Base-by-base conservation (phyloP, 495 filamentous ascomycete genomes). In the Copromyces sp. region DNA sequence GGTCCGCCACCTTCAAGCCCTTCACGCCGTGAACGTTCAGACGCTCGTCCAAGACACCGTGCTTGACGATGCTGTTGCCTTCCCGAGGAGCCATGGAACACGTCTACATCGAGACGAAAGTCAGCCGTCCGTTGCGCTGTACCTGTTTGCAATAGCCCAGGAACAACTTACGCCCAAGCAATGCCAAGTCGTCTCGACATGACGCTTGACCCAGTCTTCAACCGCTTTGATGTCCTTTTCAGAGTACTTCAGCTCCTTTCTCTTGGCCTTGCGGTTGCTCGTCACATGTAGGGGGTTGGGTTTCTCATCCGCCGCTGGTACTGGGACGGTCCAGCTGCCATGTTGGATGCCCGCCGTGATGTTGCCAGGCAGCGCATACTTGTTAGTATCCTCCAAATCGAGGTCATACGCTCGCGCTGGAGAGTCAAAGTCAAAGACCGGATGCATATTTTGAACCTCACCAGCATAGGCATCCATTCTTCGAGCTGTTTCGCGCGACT, bases 111-210 rank as follows among this genome's bases (percentile, higher is more conserved):
- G 65, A 29, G 6, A 39, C 35, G 84, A 3, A 84, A 82, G 17
- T 75, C 81, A 73, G 73, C 72, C 44, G 73, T 14, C 6, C 7
- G 29, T 65, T 65, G 53, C 29, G 14, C 0, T 65, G 53, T 65
- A 1, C 5, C 14, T 6, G 3, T 65, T 65, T 9, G 53, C 1
- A 69, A 65, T 4, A 12, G 53, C 24, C 14, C 11, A 20, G 7
- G 4, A 39, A 12, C 40, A 71, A 77, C 83, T 80, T 81, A 84
- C 83, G 4, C 85, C 86, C 20, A 88, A 78, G 73, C 83, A 83
- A 80, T 94, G 92, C 92, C 93, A 94, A 29, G 91, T 94, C 29
- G 89, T 93, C 82, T 92, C 91, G 70, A 92, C 90, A 74, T 93
- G 89, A 70, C 88, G 85, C 84, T 88, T 89, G 73, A 92, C 88